A percentile compares a stretch with the other conserved stretches of the same genome.
Evolutionary conservation across 202 grass and related monocot genomes (phyloP).

Genomic region (Zizania palustris): DNA sequence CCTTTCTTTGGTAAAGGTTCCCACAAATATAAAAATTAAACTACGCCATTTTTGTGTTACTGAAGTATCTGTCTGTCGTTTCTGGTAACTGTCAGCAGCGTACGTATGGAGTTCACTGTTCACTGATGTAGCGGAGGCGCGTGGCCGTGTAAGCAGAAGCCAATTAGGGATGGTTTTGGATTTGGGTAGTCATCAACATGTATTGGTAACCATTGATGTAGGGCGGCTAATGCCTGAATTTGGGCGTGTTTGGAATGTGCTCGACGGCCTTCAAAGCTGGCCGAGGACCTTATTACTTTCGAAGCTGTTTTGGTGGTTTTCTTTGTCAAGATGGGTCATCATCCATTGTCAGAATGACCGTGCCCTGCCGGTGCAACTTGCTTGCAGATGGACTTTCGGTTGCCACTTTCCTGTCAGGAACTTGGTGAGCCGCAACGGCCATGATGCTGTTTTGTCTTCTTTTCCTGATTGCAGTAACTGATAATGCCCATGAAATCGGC

Average conservation of each 20-base stretch:
- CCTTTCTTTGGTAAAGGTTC: background rate
- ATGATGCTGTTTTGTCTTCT: background rate
- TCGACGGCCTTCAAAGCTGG: background rate
- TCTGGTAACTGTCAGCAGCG: background rate
- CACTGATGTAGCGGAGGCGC: constrained; percentile 7
- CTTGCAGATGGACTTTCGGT: background rate
- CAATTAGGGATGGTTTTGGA: background rate
- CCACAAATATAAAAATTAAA: background rate
- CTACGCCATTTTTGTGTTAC: background rate
- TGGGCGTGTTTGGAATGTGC: background rate
- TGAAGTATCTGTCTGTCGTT: background rate
- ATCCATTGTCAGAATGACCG: background rate
- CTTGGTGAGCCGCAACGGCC: background rate
- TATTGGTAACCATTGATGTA: background rate
- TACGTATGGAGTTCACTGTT: background rate
- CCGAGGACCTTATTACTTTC: background rate
- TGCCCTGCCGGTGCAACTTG: constrained; percentile 21
- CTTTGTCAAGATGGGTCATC: constrained; percentile 19
- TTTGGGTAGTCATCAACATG: constrained; percentile 16
- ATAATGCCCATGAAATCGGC: background rate
- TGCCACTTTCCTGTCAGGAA: constrained; percentile 6
- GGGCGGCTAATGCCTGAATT: background rate
- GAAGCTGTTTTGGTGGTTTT: constrained; percentile 21
- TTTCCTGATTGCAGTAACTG: background rate
- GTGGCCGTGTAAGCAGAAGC: background rate